These are phyloP conservation scores for Macaranga tanarius DNA, from an alignment of 441 rosid genomes.

Conservation along the genomic window DNA sequence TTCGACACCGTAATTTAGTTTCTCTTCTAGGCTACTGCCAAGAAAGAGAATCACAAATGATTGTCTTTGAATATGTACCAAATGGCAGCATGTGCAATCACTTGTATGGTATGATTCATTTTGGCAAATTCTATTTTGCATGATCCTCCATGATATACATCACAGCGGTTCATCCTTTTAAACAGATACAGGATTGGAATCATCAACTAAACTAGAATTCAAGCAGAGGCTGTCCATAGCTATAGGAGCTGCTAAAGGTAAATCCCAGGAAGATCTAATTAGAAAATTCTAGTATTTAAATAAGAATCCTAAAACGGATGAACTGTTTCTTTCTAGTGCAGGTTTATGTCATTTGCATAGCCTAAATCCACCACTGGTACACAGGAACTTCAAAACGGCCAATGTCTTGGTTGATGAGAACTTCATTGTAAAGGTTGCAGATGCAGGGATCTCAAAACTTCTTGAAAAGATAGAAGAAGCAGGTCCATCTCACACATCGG, in stretches of 20 bases:
- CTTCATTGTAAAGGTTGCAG: slow-evolving; percentile 60
- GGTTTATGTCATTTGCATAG: slow-evolving; percentile 59
- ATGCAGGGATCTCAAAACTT: slow-evolving; percentile 47
- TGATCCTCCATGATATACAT: slow-evolving; percentile 7
- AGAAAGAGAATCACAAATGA: slow-evolving; percentile 49
- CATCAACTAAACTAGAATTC: slow-evolving; percentile 56
- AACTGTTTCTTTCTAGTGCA: slow-evolving; percentile 34
- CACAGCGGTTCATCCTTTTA: slow-evolving; percentile 10
- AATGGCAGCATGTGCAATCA: slow-evolving; percentile 57
- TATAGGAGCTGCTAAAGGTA: slow-evolving; percentile 73
- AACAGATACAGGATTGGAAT: slow-evolving; percentile 35
- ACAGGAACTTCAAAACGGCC: slow-evolving; percentile 60
- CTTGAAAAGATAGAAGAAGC: slow-evolving; percentile 49
- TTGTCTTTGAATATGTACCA: slow-evolving; percentile 56
- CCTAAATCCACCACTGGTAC: slow-evolving; percentile 55
- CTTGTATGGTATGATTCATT: slow-evolving; percentile 44
- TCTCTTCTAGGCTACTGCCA: slow-evolving; percentile 59
- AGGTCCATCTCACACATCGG: slow-evolving; percentile 47
- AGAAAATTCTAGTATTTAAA: slow-evolving; percentile 3
- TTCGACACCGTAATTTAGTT: slow-evolving; percentile 57
- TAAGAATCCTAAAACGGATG: not conserved
- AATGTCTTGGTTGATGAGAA: slow-evolving; percentile 68
- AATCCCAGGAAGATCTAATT: slow-evolving; percentile 15
- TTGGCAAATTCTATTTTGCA: not conserved
- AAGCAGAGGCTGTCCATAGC: slow-evolving; percentile 62